Evolutionary conservation across 1,284 basidiomycete species (phyloP), one percentile per base, ranked within the genome.

Genomic region (Austroboletus novae-zelandiae): DNA sequence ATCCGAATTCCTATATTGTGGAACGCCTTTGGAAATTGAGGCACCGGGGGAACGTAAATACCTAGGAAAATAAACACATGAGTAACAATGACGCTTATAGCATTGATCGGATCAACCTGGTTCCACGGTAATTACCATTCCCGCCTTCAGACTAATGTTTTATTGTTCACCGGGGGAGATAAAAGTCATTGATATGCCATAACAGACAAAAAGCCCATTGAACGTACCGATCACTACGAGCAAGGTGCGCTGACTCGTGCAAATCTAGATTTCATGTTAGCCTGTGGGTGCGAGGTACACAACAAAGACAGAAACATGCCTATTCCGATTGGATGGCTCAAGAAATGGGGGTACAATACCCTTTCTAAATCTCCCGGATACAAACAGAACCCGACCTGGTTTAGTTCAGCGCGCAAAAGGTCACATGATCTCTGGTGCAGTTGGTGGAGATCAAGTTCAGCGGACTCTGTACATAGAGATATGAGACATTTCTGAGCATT

Each of bases 1-100:
- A 97, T 92, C 42, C 94, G 81, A 54, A 97, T 85, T 5, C 91
- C 92, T 25, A 95, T 80, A 55, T 92, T 89, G 59, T 94, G 93
- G 70, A 92, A 98, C 50, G 82, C 80, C 57, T 80, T 86, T 1
- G 94, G 94, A 69, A 91, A 97, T 40, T 79, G 72, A 2, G 83
- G 62, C 18, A 81, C 77, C 1, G 84, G 81, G 4, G 94, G 94
- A 18, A 98, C 91, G 62, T 95, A 97, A 35, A 92, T 77, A 2
- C 88, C 86, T 77, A 50, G 50, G 34, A 51, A 46, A 35, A 57
- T 45, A 45, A 45, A 32, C 23, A n/a, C 60, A 15, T 62, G 8
- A 50, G 35, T 45, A 37, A 44, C 37, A 20, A 47, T 18, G 25
- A 18, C 13, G 17, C 31, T 9, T 54, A 50, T 34, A 47, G 30